Percentiles rank a stretch among this genome's conserved stretches.
Evolutionary conservation across 2,329 filamentous ascomycete species (phyloP).

Genomic region (Botrytis elliptica): DNA sequence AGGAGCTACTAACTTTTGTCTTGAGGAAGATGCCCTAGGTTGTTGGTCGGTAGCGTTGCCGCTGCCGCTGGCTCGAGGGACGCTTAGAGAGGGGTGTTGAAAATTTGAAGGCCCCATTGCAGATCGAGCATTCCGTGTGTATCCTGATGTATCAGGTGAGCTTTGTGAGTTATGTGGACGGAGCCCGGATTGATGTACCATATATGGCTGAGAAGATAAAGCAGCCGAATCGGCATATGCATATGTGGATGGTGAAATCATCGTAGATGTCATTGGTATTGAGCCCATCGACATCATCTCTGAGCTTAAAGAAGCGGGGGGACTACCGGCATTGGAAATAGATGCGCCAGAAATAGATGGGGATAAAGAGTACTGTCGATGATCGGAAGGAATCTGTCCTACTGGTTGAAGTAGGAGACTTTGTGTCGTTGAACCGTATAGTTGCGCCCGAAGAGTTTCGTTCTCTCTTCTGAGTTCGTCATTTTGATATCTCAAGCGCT

Average conservation of each 20-base stretch:
- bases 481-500: conserved; percentile 43
- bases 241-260: conserved; percentile 36
- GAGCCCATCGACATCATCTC: conserved; percentile 39
- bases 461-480: conserved; percentile 44
- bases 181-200: conserved; percentile 40
- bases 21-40: conserved; percentile 26
- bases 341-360: conserved; percentile 39
- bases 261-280: conserved; percentile 38
- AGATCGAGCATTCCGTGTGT: conserved; percentile 37
- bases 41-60: conserved; percentile 23
- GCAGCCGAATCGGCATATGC: conserved; percentile 37
- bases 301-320: conserved; percentile 34
- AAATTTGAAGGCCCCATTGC: conserved; percentile 38
- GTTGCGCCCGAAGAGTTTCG: conserved; percentile 41
- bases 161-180: conserved; percentile 40
- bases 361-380: conserved; percentile 38
- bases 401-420: conserved; percentile 31
- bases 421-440: conserved; percentile 40
- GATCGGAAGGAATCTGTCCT: conserved; percentile 27
- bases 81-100: conserved; percentile 37
- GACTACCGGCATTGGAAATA: conserved; percentile 36
- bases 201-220: conserved; percentile 39
- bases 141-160: conserved; percentile 42
- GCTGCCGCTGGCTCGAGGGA: conserved; percentile 32
- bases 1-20: conserved; percentile 28